Base-by-base conservation (phyloP, 805 yeast genomes). In the Zygoascus tannicola region DNA sequence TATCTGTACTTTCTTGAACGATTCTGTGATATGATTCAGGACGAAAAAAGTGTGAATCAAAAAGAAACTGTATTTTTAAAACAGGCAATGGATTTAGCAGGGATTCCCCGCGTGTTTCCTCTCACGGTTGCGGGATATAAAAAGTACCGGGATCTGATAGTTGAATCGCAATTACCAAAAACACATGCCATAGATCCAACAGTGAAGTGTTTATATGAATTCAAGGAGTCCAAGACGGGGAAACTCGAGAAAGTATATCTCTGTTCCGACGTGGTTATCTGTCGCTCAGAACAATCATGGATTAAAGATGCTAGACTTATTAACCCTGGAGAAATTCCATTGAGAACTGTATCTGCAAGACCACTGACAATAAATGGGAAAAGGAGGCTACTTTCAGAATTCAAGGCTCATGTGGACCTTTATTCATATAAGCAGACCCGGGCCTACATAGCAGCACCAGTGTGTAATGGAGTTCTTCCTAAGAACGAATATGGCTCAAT, bases 401-500 rank as follows among this genome's bases (percentile, higher is more conserved):
- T 7, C 30, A 7, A 26, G 7, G 12, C 12, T 26, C 12, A 26
- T 12, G 12, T 53, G 44, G 30, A 65, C 32, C 55, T 85, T 2
- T 85, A 83, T 55, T 78, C 84, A 2, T 77, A 74, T 44, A 78
- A 73, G 39, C 92, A 84, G 56, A 85, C 94, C 0, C 76, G 75
- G 43, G 36, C 71, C 10, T 83, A 70, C 52, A 62, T 64, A 2
- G 85, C 94, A 3, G 77, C 77, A 1, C 71, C 78, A 0, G 67
- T 73, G 2, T 68, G 61, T 0, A 68, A 78, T 52, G 90, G 92
- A 0, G 64, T 67, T 34, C 71, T 85, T 5, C 73, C 76, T 3
- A 81, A 75, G 50, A 84, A 84, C 59, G 76, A 77, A 1, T 85
- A 65, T 58, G 92, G 90, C 0, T 83, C 82, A 51, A 73, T 85